These are phyloP conservation scores for Pichia ethanolica DNA, from an alignment of 805 yeast species.

Conservation along the genomic window DNA sequence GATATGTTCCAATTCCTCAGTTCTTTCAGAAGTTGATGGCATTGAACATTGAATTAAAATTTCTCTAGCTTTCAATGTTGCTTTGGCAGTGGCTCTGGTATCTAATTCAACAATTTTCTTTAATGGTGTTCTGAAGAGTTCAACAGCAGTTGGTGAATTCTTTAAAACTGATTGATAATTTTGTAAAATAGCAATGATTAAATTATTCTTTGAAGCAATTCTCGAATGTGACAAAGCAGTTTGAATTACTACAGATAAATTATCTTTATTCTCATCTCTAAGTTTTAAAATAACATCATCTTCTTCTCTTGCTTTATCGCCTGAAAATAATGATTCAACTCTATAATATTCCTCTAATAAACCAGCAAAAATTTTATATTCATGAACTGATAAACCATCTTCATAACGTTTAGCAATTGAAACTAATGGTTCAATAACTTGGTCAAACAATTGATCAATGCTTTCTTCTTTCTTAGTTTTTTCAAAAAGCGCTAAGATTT, in stretches of 20 bases:
- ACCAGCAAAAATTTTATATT: conserved; percentile 62
- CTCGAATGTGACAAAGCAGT: conserved; percentile 84
- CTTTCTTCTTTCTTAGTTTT: conserved; percentile 45
- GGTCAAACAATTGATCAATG: conserved; percentile 42
- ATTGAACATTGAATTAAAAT: conserved; percentile 92
- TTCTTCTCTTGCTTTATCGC: conserved; percentile 73
- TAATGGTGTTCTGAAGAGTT: conserved; percentile 64
- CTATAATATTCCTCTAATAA: conserved; percentile 66
- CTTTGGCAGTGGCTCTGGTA: conserved; percentile 85
- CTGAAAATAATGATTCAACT: conserved; percentile 73
- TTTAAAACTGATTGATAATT: conserved; percentile 76
- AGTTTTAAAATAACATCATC: conserved; percentile 81
- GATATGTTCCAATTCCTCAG: conserved; percentile 95
- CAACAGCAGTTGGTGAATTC: conserved; percentile 56
- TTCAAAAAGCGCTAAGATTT: conserved; percentile 62
- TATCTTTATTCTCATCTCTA: conserved; percentile 81
- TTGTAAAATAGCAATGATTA: conserved; percentile 76
- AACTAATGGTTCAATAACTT: conserved; percentile 64
- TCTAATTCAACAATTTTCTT: conserved; percentile 81
- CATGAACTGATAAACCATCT: conserved; percentile 78
- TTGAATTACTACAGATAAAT: conserved; percentile 62
- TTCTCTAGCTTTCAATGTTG: conserved; percentile 91
- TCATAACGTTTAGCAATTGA: conserved; percentile 63
- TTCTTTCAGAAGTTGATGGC: conserved; percentile 93
- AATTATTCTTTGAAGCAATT: conserved; percentile 86